phyloP scores from a whole-genome alignment of 345 rosid species.

The Populus pruinosa region DNA sequence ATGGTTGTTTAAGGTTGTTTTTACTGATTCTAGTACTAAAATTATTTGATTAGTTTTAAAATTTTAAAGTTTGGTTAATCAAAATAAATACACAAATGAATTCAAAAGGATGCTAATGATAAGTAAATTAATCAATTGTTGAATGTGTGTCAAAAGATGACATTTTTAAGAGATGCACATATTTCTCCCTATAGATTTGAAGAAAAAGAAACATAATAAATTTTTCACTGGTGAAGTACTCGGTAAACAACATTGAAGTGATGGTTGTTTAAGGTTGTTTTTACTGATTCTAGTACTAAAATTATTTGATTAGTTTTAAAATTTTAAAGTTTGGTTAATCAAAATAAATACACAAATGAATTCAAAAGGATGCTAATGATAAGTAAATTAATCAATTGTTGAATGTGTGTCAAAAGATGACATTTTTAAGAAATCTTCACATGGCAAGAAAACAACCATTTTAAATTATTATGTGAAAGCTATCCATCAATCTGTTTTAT shows the following conservation, averaged over 20 bases:
- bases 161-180: conserved; percentile 19
- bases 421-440: not conserved
- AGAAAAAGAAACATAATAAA: not conserved
- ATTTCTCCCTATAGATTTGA: conserved; percentile 70
- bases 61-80: not conserved
- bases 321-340: not conserved
- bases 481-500: not conserved
- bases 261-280: not conserved
- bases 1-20: not conserved
- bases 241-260: not conserved
- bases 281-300: not conserved
- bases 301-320: not conserved
- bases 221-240: not conserved
- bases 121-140: not conserved
- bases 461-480: too few species aligned
- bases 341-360: not conserved
- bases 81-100: not conserved
- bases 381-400: not conserved
- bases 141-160: not conserved
- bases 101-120: not conserved
- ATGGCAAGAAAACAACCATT: not conserved
- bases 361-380: not conserved
- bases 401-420: not conserved
- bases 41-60: not conserved
- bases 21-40: not conserved